Base-by-base conservation (phyloP, 352 stramenopile genomes). In the Globisporangium megalacanthum region DNA sequence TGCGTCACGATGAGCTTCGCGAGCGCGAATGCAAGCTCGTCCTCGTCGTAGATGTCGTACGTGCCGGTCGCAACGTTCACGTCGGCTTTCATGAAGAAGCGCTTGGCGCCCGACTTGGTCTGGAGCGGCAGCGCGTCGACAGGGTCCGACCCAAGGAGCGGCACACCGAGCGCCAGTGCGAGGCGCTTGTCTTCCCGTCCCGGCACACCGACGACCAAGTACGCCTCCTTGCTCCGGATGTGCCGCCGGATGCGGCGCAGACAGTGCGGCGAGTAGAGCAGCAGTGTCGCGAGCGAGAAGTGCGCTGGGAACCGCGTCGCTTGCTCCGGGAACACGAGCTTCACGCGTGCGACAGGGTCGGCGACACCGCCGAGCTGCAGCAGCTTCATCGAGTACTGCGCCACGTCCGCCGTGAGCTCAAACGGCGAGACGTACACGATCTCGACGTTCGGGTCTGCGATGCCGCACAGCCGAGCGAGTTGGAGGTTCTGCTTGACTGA, bases 361-460 rank as follows among this genome's bases (percentile, higher is more conserved):
- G 50, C 42, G 29, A 94, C 70, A 20, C 83, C 83, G 4, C 72
- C 74, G 33, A 97, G 74, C 59, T 96, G 75, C 49, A 97, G 62
- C 17, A 97, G 65, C 50, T 95, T 95, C 46, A 91, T 58, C 31
- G 87, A 75, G 59, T 97, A 97, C 56, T 88, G 79, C 14, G 72
- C 65, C 42, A 96, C 69, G 44, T 96, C 86, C 0, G 68, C 44
- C 0, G 81, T 77, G 17, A 96, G 72, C 50, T 92, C 75, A 55
- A 93, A 93, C 14, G 88, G 86, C 35, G 76, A 73, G 6, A 97
- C 79, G 59, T 96, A 97, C n/a, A 97, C 67, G 20, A 97, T 62
- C 35, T 96, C 80, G 25, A 97, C 84, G 52, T 87, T 77, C 14
- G 67, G 54, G 56, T 95, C 87, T 35, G 82, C 48, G 31, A 89